Conservation (phyloP, 495 filamentous ascomycete genomes). For the Mycothermus thermophilus region DNA sequence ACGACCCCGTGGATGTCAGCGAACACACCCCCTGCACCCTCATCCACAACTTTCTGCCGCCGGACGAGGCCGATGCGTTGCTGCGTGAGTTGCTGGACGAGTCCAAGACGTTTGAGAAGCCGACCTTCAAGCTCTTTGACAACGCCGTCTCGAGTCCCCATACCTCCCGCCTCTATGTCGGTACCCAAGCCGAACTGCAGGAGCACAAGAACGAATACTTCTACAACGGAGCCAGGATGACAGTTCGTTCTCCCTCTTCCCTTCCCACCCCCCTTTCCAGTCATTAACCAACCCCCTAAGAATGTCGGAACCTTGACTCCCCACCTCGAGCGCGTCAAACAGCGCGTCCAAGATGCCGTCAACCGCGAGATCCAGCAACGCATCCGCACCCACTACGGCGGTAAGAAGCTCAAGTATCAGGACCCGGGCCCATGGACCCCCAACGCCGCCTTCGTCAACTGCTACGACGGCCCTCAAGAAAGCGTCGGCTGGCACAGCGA, state of each 20-base stretch:
- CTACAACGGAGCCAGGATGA: conserved; percentile 63
- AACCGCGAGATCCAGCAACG: conserved; percentile 57
- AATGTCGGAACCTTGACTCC: conserved; percentile 65
- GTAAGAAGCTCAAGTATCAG: conserved; percentile 65
- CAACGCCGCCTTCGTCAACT: conserved; percentile 89
- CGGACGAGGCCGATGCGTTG: conserved; percentile 54
- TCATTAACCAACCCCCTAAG: conserved; percentile 11
- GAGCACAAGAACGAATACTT: conserved; percentile 65
- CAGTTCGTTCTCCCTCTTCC: conserved; percentile 22
- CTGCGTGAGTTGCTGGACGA: conserved; percentile 65
- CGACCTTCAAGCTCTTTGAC: conserved; percentile 75
- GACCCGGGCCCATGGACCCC: conserved; percentile 59
- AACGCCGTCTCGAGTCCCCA: conserved; percentile 71
- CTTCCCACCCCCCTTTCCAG: background rate
- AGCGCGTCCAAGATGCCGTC: conserved; percentile 54
- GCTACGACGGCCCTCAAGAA: conserved; percentile 66
- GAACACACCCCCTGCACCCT: conserved; percentile 76
- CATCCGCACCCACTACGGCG: conserved; percentile 46
- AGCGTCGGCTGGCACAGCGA: conserved; percentile 86
- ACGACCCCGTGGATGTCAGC: conserved; percentile 61
- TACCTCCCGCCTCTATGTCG: conserved; percentile 68
- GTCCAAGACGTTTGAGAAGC: conserved; percentile 55
- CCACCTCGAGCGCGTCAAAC: conserved; percentile 49
- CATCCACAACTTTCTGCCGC: conserved; percentile 77
- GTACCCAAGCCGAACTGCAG: conserved; percentile 43